Base-by-base conservation (phyloP, 176 grass and related monocot genomes). In the Otatea glauca region DNA sequence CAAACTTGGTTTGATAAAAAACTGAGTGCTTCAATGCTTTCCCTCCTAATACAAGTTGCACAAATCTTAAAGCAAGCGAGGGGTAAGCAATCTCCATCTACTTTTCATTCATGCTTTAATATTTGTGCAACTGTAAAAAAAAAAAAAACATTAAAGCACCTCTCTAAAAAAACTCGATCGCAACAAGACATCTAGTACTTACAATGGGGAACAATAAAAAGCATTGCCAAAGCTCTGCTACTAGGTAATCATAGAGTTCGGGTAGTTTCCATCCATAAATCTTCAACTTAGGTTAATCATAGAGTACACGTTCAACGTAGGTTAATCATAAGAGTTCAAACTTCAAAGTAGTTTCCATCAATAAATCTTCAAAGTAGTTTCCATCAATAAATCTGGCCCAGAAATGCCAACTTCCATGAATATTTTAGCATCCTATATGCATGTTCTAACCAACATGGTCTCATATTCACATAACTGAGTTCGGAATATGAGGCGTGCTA, bases 391-490 rank as follows among this genome's bases (percentile, higher is more conserved):
- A 58, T 70, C 48, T 49, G 7, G 39, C 20, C 56, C 20, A 9
- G 17, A 86, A 71, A 27, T 70, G 50, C 13, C 12, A 70, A 2
- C 0, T 50, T 77, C 34, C 34, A 64, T 55, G 4, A 17, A 32
- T 2, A 41, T 79, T 49, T 70, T 61, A 55, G 35, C 72, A 77
- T 27, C 37, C 2, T 9, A 15, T 24, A 60, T 70, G 29, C 42
- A 66, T 56, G 43, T 51, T 80, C 15, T 34, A 88, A 56, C 56
- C 8, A 70, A 18, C 37, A 85, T 24, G 39, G 14, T 67, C 58
- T 16, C 25, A 84, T 37, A n/a, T 79, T 16, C 6, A 21, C 68
- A 82, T n/a, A 53, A 32, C 8, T 44, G 34, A 66, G 65, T 17
- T 44, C 29, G 67, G 7, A 73, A 45, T 65, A 54, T 58, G 48